phyloP scores from a whole-genome alignment of 768 basidiomycete genomes.

The Lactifluus echinatus region DNA sequence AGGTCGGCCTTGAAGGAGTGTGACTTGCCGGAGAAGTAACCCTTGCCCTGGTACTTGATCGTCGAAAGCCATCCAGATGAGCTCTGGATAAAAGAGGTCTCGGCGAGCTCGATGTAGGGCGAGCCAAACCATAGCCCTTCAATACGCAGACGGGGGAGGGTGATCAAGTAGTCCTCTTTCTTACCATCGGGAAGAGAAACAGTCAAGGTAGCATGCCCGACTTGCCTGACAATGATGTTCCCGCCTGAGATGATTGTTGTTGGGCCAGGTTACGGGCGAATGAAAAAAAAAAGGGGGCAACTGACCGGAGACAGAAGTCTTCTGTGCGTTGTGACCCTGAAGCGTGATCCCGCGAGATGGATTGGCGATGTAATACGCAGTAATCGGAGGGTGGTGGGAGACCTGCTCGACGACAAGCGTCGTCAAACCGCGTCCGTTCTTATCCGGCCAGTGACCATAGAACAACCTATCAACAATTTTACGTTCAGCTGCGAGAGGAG shows the following conservation, averaged over 20 bases:
- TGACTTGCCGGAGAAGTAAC: constrained; percentile 89
- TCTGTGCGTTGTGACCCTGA: constrained; percentile 88
- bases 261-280: not conserved
- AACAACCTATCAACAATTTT: constrained; percentile 72
- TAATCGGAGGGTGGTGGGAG: constrained; percentile 89
- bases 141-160: constrained; percentile 84
- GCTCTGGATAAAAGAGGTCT: constrained; percentile 68
- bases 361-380: constrained; percentile 85
- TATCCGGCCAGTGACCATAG: constrained; percentile 82
- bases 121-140: constrained; percentile 89
- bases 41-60: constrained; percentile 87
- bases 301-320: constrained; percentile 82
- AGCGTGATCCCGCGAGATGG: constrained; percentile 62
- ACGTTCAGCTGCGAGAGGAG: not conserved
- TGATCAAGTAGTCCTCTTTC: constrained; percentile 75
- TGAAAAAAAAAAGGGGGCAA: not conserved
- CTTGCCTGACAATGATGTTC: constrained; percentile 83
- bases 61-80: constrained; percentile 52
- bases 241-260: constrained; percentile 35
- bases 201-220: constrained; percentile 84
- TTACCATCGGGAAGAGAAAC: constrained; percentile 49
- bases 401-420: constrained; percentile 88
- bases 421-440: constrained; percentile 64
- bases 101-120: constrained; percentile 86
- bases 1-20: constrained; percentile 86